phyloP scores from a whole-genome alignment of 345 rosid genomes.

The Clausena lansium region DNA sequence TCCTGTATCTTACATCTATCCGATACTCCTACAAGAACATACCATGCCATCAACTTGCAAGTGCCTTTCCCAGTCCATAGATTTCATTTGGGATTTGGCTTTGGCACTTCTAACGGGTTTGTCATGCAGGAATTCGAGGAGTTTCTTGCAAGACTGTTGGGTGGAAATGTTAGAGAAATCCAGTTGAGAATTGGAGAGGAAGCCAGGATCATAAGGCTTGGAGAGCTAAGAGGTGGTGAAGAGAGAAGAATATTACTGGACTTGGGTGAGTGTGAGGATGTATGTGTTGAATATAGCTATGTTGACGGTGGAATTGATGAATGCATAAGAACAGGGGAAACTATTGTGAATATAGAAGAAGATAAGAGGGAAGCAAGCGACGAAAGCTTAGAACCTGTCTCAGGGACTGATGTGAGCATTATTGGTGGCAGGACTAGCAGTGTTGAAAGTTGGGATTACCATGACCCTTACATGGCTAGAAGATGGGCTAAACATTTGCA shows the following conservation, averaged over 20 bases:
- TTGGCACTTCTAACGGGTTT: constrained; percentile 61
- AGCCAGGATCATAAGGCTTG: constrained; percentile 48
- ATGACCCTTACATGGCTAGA: constrained; percentile 77
- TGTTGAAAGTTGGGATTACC: constrained; percentile 67
- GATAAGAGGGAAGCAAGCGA: constrained; percentile 39
- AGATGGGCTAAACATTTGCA: constrained; percentile 87
- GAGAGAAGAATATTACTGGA: constrained; percentile 62
- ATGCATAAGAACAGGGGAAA: constrained; percentile 59
- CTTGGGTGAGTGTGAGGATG: constrained; percentile 42
- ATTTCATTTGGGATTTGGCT: constrained; percentile 79
- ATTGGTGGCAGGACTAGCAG: constrained; percentile 51
- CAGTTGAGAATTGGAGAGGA: constrained; percentile 71
- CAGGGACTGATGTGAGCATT: constrained; percentile 31
- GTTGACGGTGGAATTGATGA: constrained; percentile 57
- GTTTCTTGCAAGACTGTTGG: constrained; percentile 53
- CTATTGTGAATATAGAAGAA: constrained; percentile 40
- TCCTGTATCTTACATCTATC: constrained; percentile 70
- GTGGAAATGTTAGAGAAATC: constrained; percentile 57
- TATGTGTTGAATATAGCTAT: constrained; percentile 63
- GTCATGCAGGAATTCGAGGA: constrained; percentile 84
- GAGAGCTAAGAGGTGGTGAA: constrained; percentile 64
- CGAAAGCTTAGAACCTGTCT: constrained; percentile 21
- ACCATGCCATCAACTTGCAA: constrained; percentile 43
- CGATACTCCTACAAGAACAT: constrained; percentile 57
- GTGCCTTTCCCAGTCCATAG: constrained; percentile 55